phyloP scores from a whole-genome alignment of 1,284 basidiomycete species.

The Pascua guehoae region DNA sequence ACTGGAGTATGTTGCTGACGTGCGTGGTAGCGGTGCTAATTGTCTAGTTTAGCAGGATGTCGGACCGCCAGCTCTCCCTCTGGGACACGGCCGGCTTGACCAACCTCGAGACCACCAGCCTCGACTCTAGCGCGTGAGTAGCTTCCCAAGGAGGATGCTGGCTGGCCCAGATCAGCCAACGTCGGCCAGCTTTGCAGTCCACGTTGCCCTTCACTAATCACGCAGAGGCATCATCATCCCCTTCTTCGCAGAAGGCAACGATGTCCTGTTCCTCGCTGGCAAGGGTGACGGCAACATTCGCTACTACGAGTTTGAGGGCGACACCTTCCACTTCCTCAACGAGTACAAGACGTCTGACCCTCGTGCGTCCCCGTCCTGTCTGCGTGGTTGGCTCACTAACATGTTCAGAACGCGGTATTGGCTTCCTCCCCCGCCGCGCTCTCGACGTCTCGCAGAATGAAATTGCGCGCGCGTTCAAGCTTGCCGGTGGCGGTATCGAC shows the following conservation, averaged over 20 bases:
- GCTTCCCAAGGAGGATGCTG: no score
- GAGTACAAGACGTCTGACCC: conserved; percentile 90
- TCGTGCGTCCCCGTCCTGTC: conserved; percentile 26
- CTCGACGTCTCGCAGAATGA: conserved; percentile 88
- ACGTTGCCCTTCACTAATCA: conserved; percentile 15
- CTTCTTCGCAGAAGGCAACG: conserved; percentile 89
- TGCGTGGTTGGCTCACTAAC: no score
- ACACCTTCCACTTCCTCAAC: conserved; percentile 71
- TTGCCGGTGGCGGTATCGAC: conserved; percentile 70
- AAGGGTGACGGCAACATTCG: conserved; percentile 86
- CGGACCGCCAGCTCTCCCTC: conserved; percentile 79
- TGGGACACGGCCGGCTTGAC: conserved; percentile 75
- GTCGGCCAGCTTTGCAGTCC: no score
- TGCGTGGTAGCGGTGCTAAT: neutral
- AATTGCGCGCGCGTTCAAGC: conserved; percentile 92
- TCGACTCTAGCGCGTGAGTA: conserved; percentile 70
- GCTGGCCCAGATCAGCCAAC: no score
- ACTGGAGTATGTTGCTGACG: conserved; percentile 58
- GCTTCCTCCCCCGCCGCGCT: conserved; percentile 86
- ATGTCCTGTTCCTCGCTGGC: conserved; percentile 81
- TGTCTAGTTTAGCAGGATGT: conserved; percentile 77
- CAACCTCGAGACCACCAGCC: conserved; percentile 68
- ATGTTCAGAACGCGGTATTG: conserved; percentile 77
- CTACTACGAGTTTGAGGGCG: conserved; percentile 91
- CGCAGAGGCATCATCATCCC: conserved; percentile 85